A percentile compares a stretch with the other conserved stretches of the same genome.
Evolutionary conservation across 768 basidiomycete genomes (phyloP).

Genomic region (Thelephora aurantiotincta): DNA sequence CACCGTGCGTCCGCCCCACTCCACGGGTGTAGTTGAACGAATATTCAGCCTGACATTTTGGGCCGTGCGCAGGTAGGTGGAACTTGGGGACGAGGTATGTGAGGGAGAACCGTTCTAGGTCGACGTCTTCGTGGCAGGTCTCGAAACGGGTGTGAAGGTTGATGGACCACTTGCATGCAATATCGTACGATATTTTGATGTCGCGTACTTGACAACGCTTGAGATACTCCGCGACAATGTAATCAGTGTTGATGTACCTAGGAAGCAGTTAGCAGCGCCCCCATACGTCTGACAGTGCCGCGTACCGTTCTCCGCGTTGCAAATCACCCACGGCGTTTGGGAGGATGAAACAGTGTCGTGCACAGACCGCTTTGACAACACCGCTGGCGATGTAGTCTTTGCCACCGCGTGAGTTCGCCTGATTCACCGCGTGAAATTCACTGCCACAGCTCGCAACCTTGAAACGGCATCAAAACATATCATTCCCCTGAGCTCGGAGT

Average conservation of each 20-base stretch:
- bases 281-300: too few relatives aligned
- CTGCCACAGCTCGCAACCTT: conserved; percentile 8
- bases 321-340: conserved; percentile 13
- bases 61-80: conserved; percentile 22
- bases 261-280: too few relatives aligned
- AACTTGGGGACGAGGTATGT: conserved; percentile 20
- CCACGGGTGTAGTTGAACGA: conserved; percentile 18
- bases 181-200: conserved; percentile 10
- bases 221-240: conserved; percentile 6
- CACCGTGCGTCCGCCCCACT: conserved; percentile 19
- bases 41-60: conserved; percentile 15
- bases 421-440: conserved; percentile 6
- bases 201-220: not conserved
- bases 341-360: conserved; percentile 11
- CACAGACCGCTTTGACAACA: conserved; percentile 7
- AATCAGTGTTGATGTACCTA: conserved; percentile 14
- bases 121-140: not conserved
- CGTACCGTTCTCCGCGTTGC: conserved; percentile 15
- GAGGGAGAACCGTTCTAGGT: not conserved
- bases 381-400: conserved; percentile 6
- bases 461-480: too few relatives aligned
- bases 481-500: too few relatives aligned
- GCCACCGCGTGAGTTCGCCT: conserved; percentile 4
- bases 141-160: conserved; percentile 5
- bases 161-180: conserved; percentile 12